Evolutionary conservation across 2,329 filamentous ascomycete genomes (phyloP), one percentile per base, ranked within the genome.

Genomic region (Colletotrichum sojae): DNA sequence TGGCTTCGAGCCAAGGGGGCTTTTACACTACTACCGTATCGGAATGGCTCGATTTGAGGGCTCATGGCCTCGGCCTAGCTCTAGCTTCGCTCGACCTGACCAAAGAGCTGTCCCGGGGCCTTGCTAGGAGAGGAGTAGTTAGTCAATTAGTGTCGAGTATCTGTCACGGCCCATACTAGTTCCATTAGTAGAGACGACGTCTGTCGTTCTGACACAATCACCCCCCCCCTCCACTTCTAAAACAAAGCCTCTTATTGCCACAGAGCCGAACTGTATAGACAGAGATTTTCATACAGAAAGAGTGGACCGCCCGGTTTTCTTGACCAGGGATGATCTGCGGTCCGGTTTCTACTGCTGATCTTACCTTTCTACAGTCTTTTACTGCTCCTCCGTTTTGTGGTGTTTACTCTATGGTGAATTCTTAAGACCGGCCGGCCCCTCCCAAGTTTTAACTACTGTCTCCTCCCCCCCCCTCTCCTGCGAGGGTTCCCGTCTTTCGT

Each of bases 361-460:
- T 9, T 10, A 36, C 31, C 10, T 36, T 36, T 36, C 8, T 36
- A 36, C 31, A 8, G 31, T 36, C 31, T 36, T 36, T 36, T 36
- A 8, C 31, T 36, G 31, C 31, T 36, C 31, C 31, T 36, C 8
- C 31, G 31, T 36, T 36, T 31, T 36, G 56, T 25, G 22, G 22
- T 25, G 22, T 25, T 4, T 25, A 25, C 22, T 25, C 22, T 15
- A 22, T 15, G 40, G 25, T 15, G 27, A 39, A 18, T 25, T 31
- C 57, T 52, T 60, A 60, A 60, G 57, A 60, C 46, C 39, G 57
- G 46, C 46, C 31, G 10, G 10, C 40, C 57, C 57, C 57, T 43
- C 48, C 49, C 46, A 25, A 25, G 46, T 43, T 18, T 22, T 27
- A 13, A 27, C 31, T 36, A 9, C 5, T 10, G 31, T 2, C 9